A percentile compares a stretch with the other conserved stretches of the same genome.
phyloP scores from a whole-genome alignment of 371 early-diverging fungal genomes.

The Gilbertella persicaria region DNA sequence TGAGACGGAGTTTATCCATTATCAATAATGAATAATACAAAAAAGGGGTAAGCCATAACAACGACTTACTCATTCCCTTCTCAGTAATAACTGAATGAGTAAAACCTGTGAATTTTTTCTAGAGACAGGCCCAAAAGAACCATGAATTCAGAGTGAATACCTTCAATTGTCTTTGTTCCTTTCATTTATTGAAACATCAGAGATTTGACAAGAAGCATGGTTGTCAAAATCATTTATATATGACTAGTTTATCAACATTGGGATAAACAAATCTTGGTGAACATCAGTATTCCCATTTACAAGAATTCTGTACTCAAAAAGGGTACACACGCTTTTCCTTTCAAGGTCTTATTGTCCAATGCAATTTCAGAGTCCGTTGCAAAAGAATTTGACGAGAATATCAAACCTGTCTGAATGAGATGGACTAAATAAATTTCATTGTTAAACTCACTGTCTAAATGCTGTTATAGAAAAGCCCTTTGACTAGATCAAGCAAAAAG shows the following conservation, averaged over 20 bases:
- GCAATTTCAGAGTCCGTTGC: conserved; percentile 46
- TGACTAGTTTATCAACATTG: conserved; percentile 30
- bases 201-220: neutral
- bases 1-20: no score
- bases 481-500: no score
- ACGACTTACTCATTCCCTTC: neutral
- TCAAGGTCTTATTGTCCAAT: conserved; percentile 44
- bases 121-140: no score
- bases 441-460: no score
- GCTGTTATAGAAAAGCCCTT: no score
- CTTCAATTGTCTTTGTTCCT: no score
- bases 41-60: neutral
- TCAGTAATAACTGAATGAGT: neutral
- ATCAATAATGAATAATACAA: conserved; percentile 2
- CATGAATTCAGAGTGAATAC: no score
- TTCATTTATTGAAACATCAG: neutral
- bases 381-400: no score
- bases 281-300: conserved; percentile 35
- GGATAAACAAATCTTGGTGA: conserved; percentile 42
- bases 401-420: no score
- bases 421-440: no score
- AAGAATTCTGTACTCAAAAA: conserved; percentile 32
- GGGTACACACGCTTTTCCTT: conserved; percentile 41
- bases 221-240: neutral
- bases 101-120: no score